Base-by-base conservation (phyloP, 306 rosid genomes). In the Geum urbanum region DNA sequence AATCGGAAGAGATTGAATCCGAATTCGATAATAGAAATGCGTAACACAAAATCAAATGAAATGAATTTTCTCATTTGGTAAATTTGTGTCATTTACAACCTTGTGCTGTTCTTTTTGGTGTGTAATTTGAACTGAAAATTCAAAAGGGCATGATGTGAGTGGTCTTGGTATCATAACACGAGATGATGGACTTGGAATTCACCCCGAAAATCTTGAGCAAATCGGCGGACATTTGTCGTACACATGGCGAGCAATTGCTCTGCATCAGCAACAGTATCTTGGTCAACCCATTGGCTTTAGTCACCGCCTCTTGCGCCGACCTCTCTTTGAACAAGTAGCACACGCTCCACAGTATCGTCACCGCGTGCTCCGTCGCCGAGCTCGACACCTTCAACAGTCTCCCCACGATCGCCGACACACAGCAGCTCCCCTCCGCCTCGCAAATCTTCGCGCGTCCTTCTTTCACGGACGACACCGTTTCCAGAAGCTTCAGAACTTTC, bases 111-210 rank as follows among this genome's bases (percentile, higher is more conserved):
- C 4, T n/a, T 1, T 0, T 53, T 43, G 57, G 16, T 10, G 52
- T 49, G 37, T 32, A 32, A 32, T 32, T 32, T 32, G 37, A 32
- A 32, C 37, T 32, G 37, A 32, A 32, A 32, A 32, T 69, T n/a
- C 58, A 94, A 67, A 90, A 94, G 14, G 99, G 99, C 97, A 87
- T 94, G 63, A 94, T 91, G 67, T 94, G 99, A 9, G 97, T 87
- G 19, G 96, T 88, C 55, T 94, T 87, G 0, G 97, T 94, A 9
- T 89, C 95, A 70, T 91, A 94, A 18, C 82, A 81, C 0, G 96
- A 84, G 35, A 91, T 84, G 22, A 88, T 79, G 1, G 92, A 85
- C 68, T 87, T 87, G 16, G 88, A 84, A 44, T 86, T 81, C 10
- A 90, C 85, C 52, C 96, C 74, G n/a, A 92, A 89, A 27, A 85